Conservation (phyloP, 1,139 yeast genomes). For the Taphrina deformans region DNA sequence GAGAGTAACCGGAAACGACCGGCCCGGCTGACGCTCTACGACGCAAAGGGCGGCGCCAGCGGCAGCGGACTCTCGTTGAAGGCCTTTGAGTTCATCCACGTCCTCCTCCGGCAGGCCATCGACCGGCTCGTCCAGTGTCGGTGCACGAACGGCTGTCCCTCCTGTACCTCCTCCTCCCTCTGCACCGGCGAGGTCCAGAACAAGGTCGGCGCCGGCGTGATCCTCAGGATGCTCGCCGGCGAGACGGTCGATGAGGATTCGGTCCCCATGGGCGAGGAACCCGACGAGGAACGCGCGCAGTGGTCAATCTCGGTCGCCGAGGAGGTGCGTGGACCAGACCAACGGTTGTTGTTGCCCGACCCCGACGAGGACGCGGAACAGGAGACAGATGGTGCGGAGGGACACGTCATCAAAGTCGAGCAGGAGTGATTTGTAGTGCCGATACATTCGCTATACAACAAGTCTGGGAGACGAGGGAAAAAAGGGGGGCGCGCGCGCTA, state of each 20-base stretch:
- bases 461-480: not conserved
- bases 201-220: constrained; percentile 79
- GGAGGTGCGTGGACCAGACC: constrained; percentile 28
- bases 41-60: constrained; percentile 67
- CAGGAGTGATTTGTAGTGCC: not conserved
- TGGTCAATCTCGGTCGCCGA: constrained; percentile 24
- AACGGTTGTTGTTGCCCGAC: constrained; percentile 1
- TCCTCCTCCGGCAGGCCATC: constrained; percentile 61
- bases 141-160: constrained; percentile 87
- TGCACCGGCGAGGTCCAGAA: constrained; percentile 86
- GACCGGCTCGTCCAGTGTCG: constrained; percentile 62
- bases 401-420: not conserved
- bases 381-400: not conserved
- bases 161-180: constrained; percentile 73
- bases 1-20: constrained; percentile 74
- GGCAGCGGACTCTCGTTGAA: constrained; percentile 80
- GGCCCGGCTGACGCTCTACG: constrained; percentile 79
- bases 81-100: constrained; percentile 74
- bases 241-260: constrained; percentile 52
- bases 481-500: too few species aligned
- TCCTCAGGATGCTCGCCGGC: constrained; percentile 50
- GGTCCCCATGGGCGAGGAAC: constrained; percentile 66
- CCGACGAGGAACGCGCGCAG: constrained; percentile 29
- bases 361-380: not conserved
- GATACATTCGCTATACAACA: not conserved